Percentiles rank a stretch among this genome's conserved stretches.
These are phyloP conservation scores for Termitomyces sp. DNA, from an alignment of 768 basidiomycete species.

Conservation along the genomic window DNA sequence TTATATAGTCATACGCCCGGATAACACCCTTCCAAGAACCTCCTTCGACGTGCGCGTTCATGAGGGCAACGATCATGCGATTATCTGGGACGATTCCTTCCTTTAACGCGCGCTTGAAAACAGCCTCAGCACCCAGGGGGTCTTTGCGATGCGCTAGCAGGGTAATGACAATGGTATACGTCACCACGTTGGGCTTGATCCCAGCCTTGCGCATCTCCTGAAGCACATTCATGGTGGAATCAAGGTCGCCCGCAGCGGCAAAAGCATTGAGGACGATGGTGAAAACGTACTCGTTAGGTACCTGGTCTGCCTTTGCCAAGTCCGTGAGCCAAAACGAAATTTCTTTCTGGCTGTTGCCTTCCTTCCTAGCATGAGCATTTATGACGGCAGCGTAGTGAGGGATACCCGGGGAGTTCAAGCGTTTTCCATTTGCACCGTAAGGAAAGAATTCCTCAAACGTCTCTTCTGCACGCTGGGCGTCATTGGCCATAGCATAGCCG, in stretches of 20 bases:
- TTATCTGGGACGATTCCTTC: conserved; percentile 62
- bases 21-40: conserved; percentile 78
- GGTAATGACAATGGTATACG: conserved; percentile 67
- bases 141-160: conserved; percentile 61
- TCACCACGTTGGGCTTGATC: conserved; percentile 39
- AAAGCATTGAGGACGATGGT: conserved; percentile 57
- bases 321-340: conserved; percentile 51
- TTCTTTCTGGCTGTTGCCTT: conserved; percentile 33
- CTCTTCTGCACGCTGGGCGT: conserved; percentile 32
- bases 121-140: conserved; percentile 54
- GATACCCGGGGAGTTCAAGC: conserved; percentile 33
- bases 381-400: conserved; percentile 55
- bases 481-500: conserved; percentile 45
- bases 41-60: conserved; percentile 80
- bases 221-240: conserved; percentile 43
- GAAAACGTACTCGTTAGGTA: conserved; percentile 53
- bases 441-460: conserved; percentile 58
- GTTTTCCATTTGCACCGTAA: conserved; percentile 19
- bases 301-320: conserved; percentile 43
- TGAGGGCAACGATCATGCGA: conserved; percentile 61
- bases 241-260: conserved; percentile 48
- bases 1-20: conserved; percentile 60
- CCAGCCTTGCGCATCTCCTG: conserved; percentile 55
- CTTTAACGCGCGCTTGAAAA: conserved; percentile 59
- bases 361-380: conserved; percentile 43